Conservation (phyloP, 257 asterid genomes). For the Gentiana macrophylla region DNA sequence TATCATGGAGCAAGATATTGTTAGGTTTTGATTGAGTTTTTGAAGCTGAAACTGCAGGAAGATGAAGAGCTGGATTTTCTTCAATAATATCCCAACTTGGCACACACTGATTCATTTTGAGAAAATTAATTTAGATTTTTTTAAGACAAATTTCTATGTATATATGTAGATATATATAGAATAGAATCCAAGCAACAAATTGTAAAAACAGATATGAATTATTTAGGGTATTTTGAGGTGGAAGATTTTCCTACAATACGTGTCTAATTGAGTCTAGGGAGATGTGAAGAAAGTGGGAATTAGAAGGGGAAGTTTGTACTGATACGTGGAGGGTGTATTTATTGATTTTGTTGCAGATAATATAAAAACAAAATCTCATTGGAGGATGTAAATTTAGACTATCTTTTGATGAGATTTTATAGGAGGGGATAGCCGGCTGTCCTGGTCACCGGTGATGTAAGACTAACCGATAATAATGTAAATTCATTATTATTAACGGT, state of each 20-base stretch:
- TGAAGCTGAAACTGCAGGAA: constrained; percentile 7
- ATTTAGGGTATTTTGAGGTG: not conserved
- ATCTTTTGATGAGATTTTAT: constrained; percentile 11
- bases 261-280: constrained; percentile 12
- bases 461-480: too few species aligned
- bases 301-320: not conserved
- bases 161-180: not conserved
- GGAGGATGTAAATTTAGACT: constrained; percentile 2
- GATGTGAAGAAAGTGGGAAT: constrained; percentile 13
- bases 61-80: constrained; percentile 13
- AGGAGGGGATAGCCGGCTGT: not conserved
- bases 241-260: not conserved
- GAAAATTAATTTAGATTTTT: not conserved
- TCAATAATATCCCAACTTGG: constrained; percentile 56
- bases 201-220: not conserved
- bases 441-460: not conserved
- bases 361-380: constrained; percentile 14
- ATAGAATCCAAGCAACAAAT: too few species aligned
- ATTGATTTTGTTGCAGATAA: constrained; percentile 14
- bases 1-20: constrained; percentile 11
- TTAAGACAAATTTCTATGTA: not conserved
- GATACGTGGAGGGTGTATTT: constrained; percentile 3
- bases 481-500: too few species aligned
- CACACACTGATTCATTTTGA: constrained; percentile 54
- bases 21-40: constrained; percentile 12